Base-by-base conservation (phyloP, 1,139 yeast genomes). In the Sugiyamaella grinbergsii region DNA sequence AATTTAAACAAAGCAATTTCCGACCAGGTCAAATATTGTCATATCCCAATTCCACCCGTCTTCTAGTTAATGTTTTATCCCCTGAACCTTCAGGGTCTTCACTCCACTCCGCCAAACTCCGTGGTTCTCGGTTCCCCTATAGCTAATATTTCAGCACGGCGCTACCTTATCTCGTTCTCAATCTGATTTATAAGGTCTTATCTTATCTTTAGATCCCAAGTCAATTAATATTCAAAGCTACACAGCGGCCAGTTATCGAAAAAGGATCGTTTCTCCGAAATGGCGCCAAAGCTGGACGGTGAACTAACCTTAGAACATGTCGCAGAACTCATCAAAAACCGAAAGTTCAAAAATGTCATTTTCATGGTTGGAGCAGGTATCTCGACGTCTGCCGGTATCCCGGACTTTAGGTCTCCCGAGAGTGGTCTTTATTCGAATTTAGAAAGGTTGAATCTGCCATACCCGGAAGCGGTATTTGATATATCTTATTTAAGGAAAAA, bases 401-500 rank as follows among this genome's bases (percentile, higher is more conserved):
- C 98, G 0, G 98, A 93, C 65, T 93, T 93, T 65, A 75, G 98
- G 58, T 83, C 95, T 16, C 97, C 98, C 0, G 79, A 82, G 45
- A 91, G 98, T 0, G 98, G 98, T 0, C 75, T 91, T 6, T 91
- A 91, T 62, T 81, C 91, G 56, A 91, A 93, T 64, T 72, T 93
- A 51, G 79, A 86, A 39, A 77, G 81, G 56, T 72, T 91, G 34
- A 76, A 87, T 39, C 72, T 91, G 42, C 98, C 98, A 4, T 90
- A 80, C 63, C 94, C 98, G 0, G 98, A 91, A 66, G 97, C 97
- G 0, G 96, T 93, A 1, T 93, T 91, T 67, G 98, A 90, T 64
- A 84, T 91, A 29, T 90, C 83, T 28, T 93, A 81, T 67, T 88
- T 89, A 66, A 71, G 77, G 46, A 75, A 83, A 51, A 77, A 79